Conservation (phyloP, 2,329 filamentous ascomycete species). For the Penicillium glabrum region DNA sequence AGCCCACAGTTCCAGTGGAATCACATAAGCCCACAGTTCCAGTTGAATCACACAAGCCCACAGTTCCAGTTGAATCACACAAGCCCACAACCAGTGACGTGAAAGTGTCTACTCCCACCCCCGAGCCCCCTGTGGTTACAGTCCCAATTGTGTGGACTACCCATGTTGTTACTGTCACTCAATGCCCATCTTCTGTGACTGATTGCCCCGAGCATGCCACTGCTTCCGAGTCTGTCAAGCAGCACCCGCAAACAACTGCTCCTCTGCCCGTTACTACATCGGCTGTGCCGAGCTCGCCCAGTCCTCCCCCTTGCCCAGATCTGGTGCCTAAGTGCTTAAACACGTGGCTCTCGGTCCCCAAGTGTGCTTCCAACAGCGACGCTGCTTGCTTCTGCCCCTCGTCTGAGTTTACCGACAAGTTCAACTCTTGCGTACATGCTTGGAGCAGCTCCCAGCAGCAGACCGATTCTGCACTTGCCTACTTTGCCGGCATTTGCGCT, state of each 20-base stretch:
- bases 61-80: neutral
- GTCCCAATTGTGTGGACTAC: conserved; percentile 34
- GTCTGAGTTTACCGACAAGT: conserved; percentile 68
- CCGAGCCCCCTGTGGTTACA: neutral
- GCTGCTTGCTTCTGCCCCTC: conserved; percentile 81
- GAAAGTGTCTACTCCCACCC: neutral
- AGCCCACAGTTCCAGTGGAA: neutral
- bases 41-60: neutral
- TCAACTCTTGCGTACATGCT: conserved; percentile 76
- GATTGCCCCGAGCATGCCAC: conserved; percentile 52
- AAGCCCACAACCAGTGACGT: neutral
- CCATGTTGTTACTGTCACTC: conserved; percentile 33
- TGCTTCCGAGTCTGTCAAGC: neutral
- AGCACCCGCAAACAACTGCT: neutral
- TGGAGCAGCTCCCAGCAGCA: conserved; percentile 66
- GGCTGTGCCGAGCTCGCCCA: conserved; percentile 11
- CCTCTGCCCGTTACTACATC: neutral
- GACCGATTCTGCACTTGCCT: conserved; percentile 68
- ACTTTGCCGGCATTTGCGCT: conserved; percentile 88
- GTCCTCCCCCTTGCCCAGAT: conserved; percentile 52
- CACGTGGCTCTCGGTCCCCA: conserved; percentile 72
- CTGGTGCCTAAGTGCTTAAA: conserved; percentile 84
- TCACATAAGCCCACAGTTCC: neutral
- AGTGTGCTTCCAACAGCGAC: conserved; percentile 81
- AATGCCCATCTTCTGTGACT: conserved; percentile 33